phyloP scores from a whole-genome alignment of 2,329 filamentous ascomycete species.

The Neocucurbitaria cava region DNA sequence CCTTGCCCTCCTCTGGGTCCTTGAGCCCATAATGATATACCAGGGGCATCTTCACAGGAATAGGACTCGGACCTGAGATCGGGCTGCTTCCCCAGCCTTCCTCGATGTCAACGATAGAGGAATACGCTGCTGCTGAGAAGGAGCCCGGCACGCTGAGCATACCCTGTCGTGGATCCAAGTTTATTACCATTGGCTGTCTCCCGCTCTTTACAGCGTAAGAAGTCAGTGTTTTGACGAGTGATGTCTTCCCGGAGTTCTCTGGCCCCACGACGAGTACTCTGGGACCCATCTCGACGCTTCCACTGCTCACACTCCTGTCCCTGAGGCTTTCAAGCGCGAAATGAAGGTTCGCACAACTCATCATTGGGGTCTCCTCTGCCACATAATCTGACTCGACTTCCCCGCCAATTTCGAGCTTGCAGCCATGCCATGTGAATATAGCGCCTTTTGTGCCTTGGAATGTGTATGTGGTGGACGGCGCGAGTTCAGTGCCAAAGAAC shows the following conservation, averaged over 20 bases:
- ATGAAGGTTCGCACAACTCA: conserved; percentile 83
- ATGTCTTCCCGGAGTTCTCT: conserved; percentile 82
- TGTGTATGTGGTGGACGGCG: conserved; percentile 77
- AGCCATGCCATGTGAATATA: conserved; percentile 92
- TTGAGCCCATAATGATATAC: conserved; percentile 86
- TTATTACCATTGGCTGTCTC: conserved; percentile 80
- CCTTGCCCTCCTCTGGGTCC: conserved; percentile 70
- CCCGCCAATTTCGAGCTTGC: conserved; percentile 78
- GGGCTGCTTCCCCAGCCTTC: conserved; percentile 90
- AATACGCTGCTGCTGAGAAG: conserved; percentile 84
- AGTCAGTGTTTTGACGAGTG: conserved; percentile 75
- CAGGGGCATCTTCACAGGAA: conserved; percentile 90
- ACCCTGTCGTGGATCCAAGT: conserved; percentile 79
- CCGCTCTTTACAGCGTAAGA: conserved; percentile 79
- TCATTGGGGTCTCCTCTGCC: conserved; percentile 81
- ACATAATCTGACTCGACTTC: conserved; percentile 72
- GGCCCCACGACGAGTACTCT: conserved; percentile 85
- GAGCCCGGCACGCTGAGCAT: conserved; percentile 69
- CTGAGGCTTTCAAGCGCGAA: conserved; percentile 81
- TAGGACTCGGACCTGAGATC: conserved; percentile 84
- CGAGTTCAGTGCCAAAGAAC: conserved; percentile 93
- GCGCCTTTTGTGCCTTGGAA: conserved; percentile 85
- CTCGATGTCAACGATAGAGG: conserved; percentile 85
- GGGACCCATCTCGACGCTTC: conserved; percentile 65
- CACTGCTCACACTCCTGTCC: conserved; percentile 59